Percentiles rank a stretch among this genome's conserved stretches.
phyloP scores from a whole-genome alignment of 163 green algal species.

The Scenedesmus sp. region DNA sequence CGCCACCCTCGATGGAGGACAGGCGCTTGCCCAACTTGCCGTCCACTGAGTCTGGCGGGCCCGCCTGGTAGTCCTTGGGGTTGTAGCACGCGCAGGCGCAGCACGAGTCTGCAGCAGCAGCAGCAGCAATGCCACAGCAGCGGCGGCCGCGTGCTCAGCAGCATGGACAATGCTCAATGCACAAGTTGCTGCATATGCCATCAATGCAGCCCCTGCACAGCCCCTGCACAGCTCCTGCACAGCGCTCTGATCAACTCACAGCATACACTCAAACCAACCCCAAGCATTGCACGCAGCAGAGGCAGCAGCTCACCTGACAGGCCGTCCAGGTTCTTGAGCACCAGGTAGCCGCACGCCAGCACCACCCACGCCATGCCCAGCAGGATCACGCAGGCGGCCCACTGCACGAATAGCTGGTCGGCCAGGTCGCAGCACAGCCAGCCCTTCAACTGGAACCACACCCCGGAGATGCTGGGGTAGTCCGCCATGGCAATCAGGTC shows the following conservation, averaged over 20 bases:
- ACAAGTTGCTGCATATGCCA: not conserved
- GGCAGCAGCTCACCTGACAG: constrained; percentile 40
- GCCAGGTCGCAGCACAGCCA: constrained; percentile 40
- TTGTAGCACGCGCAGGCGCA: constrained; percentile 37
- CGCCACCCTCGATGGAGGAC: not conserved
- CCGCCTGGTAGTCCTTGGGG: constrained; percentile 10
- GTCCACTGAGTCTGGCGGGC: not conserved
- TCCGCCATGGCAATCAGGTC: not conserved
- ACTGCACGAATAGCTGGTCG: constrained; percentile 41
- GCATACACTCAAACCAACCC: not conserved
- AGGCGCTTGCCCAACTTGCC: not conserved
- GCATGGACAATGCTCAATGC: not conserved
- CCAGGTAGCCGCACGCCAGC: not conserved
- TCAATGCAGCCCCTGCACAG: too few relatives aligned
- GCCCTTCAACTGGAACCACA: constrained; percentile 22
- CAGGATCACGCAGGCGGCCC: constrained; percentile 9
- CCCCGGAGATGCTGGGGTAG: constrained; percentile 4
- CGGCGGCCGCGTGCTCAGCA: not conserved
- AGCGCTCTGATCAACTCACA: not conserved
- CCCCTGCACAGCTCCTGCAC: not conserved
- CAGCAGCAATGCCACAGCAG: not conserved
- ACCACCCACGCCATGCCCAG: constrained; percentile 15
- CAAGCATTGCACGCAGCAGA: not conserved
- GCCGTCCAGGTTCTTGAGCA: constrained; percentile 34
- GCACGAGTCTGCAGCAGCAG: constrained; percentile 23